Conservation (phyloP, 2,329 filamentous ascomycete genomes). For the Chaetomiaceae sp. region DNA sequence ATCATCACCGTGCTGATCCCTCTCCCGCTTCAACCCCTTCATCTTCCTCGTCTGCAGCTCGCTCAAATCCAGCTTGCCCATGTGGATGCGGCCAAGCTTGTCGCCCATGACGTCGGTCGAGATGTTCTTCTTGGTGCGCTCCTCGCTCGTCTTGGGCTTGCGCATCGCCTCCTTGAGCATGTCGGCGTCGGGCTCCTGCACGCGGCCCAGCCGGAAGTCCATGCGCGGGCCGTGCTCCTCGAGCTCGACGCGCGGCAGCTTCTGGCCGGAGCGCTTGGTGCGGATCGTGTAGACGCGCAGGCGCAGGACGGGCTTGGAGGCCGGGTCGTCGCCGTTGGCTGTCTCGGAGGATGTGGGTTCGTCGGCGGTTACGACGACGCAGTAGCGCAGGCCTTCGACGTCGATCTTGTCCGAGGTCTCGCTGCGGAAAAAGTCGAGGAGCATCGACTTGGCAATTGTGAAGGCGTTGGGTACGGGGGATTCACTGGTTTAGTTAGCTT, state of each 20-base stretch:
- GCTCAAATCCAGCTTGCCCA: constrained; percentile 83
- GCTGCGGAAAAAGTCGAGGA: constrained; percentile 88
- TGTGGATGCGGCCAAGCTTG: constrained; percentile 89
- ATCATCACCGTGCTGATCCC: constrained; percentile 56
- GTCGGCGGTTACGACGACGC: constrained; percentile 75
- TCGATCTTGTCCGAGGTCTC: constrained; percentile 76
- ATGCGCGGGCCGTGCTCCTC: constrained; percentile 94
- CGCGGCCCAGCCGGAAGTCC: constrained; percentile 81
- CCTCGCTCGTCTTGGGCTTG: constrained; percentile 69
- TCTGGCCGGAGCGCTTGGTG: constrained; percentile 82
- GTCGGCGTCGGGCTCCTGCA: constrained; percentile 70
- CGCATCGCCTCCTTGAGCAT: constrained; percentile 88
- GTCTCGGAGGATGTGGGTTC: constrained; percentile 43
- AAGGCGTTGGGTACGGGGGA: constrained; percentile 74
- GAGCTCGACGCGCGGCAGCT: constrained; percentile 83
- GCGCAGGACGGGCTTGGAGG: constrained; percentile 52
- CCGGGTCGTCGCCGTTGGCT: constrained; percentile 20
- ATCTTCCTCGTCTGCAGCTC: constrained; percentile 95
- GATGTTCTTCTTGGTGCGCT: constrained; percentile 94
- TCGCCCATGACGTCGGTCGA: constrained; percentile 87
- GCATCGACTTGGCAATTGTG: constrained; percentile 78
- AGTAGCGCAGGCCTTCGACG: constrained; percentile 90
- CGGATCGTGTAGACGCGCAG: constrained; percentile 80
- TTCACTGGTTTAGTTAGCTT: constrained; percentile 43
- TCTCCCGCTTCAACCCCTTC: constrained; percentile 90